phyloP scores from a whole-genome alignment of 805 yeast species.

The Isabelozyma rhagii region DNA sequence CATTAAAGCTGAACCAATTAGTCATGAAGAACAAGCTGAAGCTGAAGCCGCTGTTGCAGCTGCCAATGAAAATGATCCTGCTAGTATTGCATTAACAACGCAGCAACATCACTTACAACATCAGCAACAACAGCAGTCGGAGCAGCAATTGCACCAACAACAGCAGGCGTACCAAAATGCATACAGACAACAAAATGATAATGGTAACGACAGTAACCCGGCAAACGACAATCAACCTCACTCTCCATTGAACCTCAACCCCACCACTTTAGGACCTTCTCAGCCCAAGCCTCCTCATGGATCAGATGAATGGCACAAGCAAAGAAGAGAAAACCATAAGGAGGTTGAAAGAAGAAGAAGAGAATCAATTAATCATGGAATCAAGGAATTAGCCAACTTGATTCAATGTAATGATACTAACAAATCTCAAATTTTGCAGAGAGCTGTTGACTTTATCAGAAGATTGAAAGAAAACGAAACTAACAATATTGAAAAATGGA shows the following conservation, averaged over 20 bases:
- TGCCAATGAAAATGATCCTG: slow-evolving; percentile 5
- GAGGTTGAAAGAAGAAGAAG: slow-evolving; percentile 94
- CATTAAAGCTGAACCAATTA: slow-evolving; percentile 11
- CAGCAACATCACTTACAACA: slow-evolving; percentile 15
- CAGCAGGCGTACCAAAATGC: slow-evolving; percentile 6
- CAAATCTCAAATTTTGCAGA: slow-evolving; percentile 83
- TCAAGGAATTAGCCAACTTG: slow-evolving; percentile 70
- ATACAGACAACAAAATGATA: neutral
- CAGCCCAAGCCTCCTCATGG: slow-evolving; percentile 61
- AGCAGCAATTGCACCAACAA: slow-evolving; percentile 16
- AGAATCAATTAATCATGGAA: slow-evolving; percentile 85
- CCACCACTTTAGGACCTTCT: slow-evolving; percentile 28
- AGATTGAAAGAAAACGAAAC: slow-evolving; percentile 87
- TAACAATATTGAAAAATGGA: slow-evolving; percentile 90
- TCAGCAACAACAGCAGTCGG: slow-evolving; percentile 17
- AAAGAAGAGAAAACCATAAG: slow-evolving; percentile 87
- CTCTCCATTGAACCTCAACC: slow-evolving; percentile 20
- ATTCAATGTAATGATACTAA: slow-evolving; percentile 83
- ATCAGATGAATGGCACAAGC: slow-evolving; percentile 78
- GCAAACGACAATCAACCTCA: slow-evolving; percentile 6
- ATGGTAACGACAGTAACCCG: neutral
- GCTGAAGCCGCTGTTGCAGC: slow-evolving; percentile 1
- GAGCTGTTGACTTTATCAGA: slow-evolving; percentile 88
- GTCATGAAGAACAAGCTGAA: slow-evolving; percentile 13
- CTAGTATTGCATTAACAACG: slow-evolving; percentile 12